Evolutionary conservation across 2,329 filamentous ascomycete genomes (phyloP).

Genomic region (Corniculantispora saksenae): DNA sequence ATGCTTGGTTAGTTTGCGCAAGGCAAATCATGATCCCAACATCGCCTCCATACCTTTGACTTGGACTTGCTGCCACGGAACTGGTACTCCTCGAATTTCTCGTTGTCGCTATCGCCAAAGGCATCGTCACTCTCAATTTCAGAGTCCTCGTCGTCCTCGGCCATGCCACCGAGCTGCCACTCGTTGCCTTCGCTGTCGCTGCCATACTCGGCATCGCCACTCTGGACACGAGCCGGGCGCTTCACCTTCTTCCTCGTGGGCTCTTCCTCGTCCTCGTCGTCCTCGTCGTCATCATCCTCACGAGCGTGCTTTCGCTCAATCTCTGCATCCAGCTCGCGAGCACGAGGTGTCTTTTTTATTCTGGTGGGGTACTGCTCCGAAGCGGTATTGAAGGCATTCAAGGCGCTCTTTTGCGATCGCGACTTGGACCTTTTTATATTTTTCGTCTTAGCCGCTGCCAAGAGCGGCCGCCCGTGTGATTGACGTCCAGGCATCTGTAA

Average conservation of each 20-base stretch:
- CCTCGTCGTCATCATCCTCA: slow-evolving; percentile 48
- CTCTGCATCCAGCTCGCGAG: slow-evolving; percentile 53
- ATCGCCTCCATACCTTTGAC: slow-evolving; percentile 3
- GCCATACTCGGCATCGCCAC: slow-evolving; percentile 67
- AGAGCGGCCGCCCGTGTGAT: slow-evolving; percentile 56
- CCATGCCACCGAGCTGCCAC: slow-evolving; percentile 71
- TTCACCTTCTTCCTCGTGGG: slow-evolving; percentile 44
- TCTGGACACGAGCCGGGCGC: slow-evolving; percentile 45
- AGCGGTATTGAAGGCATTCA: slow-evolving; percentile 60
- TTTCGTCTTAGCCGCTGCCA: slow-evolving; percentile 40
- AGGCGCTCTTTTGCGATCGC: slow-evolving; percentile 50
- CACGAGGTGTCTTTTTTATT: slow-evolving; percentile 50
- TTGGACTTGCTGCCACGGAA: slow-evolving; percentile 51
- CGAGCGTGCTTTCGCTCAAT: slow-evolving; percentile 46
- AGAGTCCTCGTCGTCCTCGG: slow-evolving; percentile 60
- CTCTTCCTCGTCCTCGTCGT: slow-evolving; percentile 61
- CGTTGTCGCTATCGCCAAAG: slow-evolving; percentile 85
- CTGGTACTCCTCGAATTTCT: slow-evolving; percentile 74
- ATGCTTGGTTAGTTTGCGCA: not conserved
- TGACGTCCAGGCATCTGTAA: slow-evolving; percentile 58
- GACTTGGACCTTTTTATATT: slow-evolving; percentile 48
- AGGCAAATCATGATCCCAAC: not conserved
- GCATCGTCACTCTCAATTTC: slow-evolving; percentile 74
- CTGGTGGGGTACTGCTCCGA: slow-evolving; percentile 52
- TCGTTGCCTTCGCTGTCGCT: slow-evolving; percentile 85